phyloP scores from a whole-genome alignment of 1,284 basidiomycete genomes.

The Phylloporus sp. region DNA sequence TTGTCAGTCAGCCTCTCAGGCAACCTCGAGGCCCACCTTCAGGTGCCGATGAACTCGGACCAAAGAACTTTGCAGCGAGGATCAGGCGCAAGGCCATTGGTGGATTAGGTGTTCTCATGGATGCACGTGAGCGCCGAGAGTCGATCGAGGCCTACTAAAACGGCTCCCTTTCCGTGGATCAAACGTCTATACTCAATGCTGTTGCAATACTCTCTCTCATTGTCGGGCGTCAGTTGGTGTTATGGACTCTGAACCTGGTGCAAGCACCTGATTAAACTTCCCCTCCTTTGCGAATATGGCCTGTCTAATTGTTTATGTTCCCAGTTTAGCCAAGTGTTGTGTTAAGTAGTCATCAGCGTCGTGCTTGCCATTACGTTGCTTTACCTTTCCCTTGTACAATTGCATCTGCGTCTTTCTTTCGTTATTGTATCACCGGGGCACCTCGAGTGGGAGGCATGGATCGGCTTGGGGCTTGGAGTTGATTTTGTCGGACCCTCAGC shows the following conservation, averaged over 20 bases:
- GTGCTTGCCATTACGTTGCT: constrained; percentile 35
- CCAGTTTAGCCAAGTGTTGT: constrained; percentile 30
- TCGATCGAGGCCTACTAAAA: constrained; percentile 59
- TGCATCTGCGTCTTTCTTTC: constrained; percentile 15
- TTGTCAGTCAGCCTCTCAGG: constrained; percentile 65
- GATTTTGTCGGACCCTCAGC: no score
- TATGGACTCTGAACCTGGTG: constrained; percentile 33
- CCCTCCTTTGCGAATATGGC: constrained; percentile 36
- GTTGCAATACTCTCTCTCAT: constrained; percentile 15
- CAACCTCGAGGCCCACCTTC: constrained; percentile 89
- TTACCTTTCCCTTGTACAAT: constrained; percentile 21
- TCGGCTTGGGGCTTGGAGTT: constrained; percentile 42
- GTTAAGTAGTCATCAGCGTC: constrained; percentile 32
- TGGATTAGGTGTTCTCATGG: constrained; percentile 73
- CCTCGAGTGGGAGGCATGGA: constrained; percentile 10
- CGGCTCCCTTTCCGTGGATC: constrained; percentile 25
- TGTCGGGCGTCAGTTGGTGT: constrained; percentile 17
- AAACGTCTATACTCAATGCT: constrained; percentile 15
- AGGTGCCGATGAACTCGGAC: constrained; percentile 83
- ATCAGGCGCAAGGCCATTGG: constrained; percentile 82
- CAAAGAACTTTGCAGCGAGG: constrained; percentile 86
- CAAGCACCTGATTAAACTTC: constrained; percentile 30
- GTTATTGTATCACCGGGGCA: constrained; percentile 25
- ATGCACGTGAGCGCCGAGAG: constrained; percentile 74
- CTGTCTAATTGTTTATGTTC: constrained; percentile 29